Evolutionary conservation across 345 rosid species (phyloP), one percentile per base, ranked within the genome.

Genomic region (Hirschfeldia incana): DNA sequence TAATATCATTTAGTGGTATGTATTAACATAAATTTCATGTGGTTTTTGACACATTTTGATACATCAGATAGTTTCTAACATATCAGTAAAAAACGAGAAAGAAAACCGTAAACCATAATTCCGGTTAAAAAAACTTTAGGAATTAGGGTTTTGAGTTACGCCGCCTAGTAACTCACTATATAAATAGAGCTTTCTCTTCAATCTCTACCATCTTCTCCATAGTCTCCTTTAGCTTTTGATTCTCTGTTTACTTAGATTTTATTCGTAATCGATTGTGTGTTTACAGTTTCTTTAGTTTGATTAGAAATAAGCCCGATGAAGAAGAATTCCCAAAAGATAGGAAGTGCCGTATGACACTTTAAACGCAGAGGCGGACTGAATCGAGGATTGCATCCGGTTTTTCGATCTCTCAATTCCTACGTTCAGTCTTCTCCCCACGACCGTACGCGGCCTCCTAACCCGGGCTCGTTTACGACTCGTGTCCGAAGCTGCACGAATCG

Each of bases 301-400:
- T 17, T 4, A 7, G 9, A 9, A 39, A 3, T 21, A 2, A 5
- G n/a, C 83, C 85, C 83, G 12, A 51, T 87, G 87, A 87, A 78
- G 87, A 85, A 85, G 81, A 73, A 60, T 4, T 76, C 88, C 90
- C 88, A 59, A 29, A 49, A 65, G 85, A 87, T 88, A 88, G 89
- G 89, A 85, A 88, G 91, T 86, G 91, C 88, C 87, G 91, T 88
- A 86, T 88, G 91, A 86, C 91, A 83, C 87, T 37, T 83, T 71
- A 73, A 81, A 1, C 77, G 11, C 82, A 82, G 72, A 81, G 70
- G 80, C 83, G 78, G 80, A 76, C 67, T 27, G 55, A 39, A 15
- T 10, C 64, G 8, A 67, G 34, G 76, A 72, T 27, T 69, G 81
- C 72, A 16, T 21, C 64, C 62, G 72, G 36, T 61, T 42, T 13